phyloP scores from a whole-genome alignment of 148 eudicot species.

The Pharnaceum exiguum region DNA sequence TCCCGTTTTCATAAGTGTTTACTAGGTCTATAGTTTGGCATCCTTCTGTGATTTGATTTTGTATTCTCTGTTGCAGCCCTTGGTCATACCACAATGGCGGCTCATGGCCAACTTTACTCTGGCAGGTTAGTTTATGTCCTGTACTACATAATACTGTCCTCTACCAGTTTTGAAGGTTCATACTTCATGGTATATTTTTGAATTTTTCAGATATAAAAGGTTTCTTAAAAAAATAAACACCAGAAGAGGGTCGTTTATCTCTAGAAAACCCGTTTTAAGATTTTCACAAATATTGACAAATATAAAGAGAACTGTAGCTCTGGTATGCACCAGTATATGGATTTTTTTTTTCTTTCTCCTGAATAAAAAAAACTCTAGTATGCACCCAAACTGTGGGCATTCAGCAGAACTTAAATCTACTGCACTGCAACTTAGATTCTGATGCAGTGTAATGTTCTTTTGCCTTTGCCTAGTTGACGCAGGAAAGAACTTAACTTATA shows the following conservation, averaged over 20 bases:
- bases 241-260: background rate
- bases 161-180: background rate
- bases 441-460: no score
- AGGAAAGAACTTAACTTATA: conserved; percentile 9
- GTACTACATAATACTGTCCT: background rate
- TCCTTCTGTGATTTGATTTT: conserved; percentile 4
- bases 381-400: no score
- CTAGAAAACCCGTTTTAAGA: background rate
- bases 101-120: conserved; percentile 88
- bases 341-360: no score
- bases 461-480: no score
- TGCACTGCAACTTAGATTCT: no score
- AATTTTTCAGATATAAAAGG: no score
- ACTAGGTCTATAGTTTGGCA: background rate
- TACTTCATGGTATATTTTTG: background rate
- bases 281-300: background rate
- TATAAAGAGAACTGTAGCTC: background rate
- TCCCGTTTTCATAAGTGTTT: background rate
- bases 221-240: background rate
- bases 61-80: conserved; percentile 43
- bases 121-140: conserved; percentile 59
- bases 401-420: no score
- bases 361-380: no score
- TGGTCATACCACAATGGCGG: conserved; percentile 90
- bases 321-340: background rate